Percentiles rank a stretch among this genome's conserved stretches.
phyloP scores from a whole-genome alignment of 1,284 basidiomycete genomes.

The Rhodotorula sp. region DNA sequence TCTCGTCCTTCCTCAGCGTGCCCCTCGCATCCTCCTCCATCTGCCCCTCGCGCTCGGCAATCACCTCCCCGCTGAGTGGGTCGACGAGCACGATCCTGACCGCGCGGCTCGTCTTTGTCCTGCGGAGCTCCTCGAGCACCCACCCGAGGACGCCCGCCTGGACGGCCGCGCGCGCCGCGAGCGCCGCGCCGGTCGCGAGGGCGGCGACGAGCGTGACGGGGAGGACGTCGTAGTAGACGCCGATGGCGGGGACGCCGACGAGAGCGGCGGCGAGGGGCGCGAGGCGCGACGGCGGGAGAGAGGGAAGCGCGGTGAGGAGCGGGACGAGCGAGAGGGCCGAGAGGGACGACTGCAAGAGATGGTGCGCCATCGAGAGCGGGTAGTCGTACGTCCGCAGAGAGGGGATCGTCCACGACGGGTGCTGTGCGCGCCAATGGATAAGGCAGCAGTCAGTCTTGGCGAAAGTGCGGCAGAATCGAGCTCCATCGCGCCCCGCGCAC shows the following conservation, averaged over 20 bases:
- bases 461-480: too few relatives aligned
- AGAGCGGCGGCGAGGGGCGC: conserved; percentile 12
- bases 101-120: neutral
- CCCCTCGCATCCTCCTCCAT: conserved; percentile 2
- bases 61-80: neutral
- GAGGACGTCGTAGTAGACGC: conserved; percentile 40
- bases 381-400: conserved; percentile 32
- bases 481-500: neutral
- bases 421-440: too few relatives aligned
- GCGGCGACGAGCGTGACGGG: conserved; percentile 32
- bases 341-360: conserved; percentile 37
- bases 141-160: neutral
- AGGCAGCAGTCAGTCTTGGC: neutral
- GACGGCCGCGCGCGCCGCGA: conserved; percentile 13
- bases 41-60: conserved; percentile 2
- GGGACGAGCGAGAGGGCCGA: conserved; percentile 25
- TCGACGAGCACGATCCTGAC: conserved; percentile 2
- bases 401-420: conserved; percentile 40
- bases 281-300: conserved; percentile 8
- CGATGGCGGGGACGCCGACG: conserved; percentile 23
- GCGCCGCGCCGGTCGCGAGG: conserved; percentile 17
- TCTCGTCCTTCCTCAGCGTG: neutral
- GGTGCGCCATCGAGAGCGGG: conserved; percentile 30
- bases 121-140: conserved; percentile 8
- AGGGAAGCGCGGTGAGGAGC: conserved; percentile 21